Base-by-base conservation (phyloP, 176 grass and related monocot species). In the Aegilops sharonensis region DNA sequence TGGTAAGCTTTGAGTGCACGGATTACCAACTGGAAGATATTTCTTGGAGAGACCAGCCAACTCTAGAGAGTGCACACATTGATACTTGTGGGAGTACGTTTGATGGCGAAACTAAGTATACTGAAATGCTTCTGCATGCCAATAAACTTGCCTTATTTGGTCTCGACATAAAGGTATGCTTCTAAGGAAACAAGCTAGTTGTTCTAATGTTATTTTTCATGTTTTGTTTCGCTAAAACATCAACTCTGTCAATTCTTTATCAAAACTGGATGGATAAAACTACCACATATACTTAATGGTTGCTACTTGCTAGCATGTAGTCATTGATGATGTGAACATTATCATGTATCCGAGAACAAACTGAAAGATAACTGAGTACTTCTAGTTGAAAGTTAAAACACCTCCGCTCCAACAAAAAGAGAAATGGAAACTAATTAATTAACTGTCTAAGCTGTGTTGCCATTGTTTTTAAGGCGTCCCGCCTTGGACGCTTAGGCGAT, bases 61-160 rank as follows among this genome's bases (percentile, higher is more conserved):
- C 85, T 80, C 54, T 86, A 25, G 52, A 80, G 65, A 32, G 52
- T 80, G 85, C 66, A 64, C 12, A 50, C 21, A 80, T 80, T 36
- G 25, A 73, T 86, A 12, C 65, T 64, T 13, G n/a, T 62, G 29
- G 67, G 17, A 0, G 2, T 8, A 63, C n/a, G 23, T 80, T 47
- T 73, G 77, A 45, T 72, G 54, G 85, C 6, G 52, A 81, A 5
- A 42, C n/a, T 57, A 34, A 76, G 17, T 54, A 65, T 6, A 75
- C 23, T 23, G 60, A 68, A 68, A 68, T 36, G 20, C 66, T 68
- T 68, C 7, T 68, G 15, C 66, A 68, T 68, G 66, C 66, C 6
- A 68, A 68, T 15, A 68, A 68, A 3, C 6, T 68, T 67, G 39
- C 24, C 3, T 57, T 35, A 32, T 5, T 81, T 24, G 21, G n/a